These are phyloP conservation scores for Penicillium waksmanii DNA, from an alignment of 495 filamentous ascomycete genomes.

Conservation along the genomic window DNA sequence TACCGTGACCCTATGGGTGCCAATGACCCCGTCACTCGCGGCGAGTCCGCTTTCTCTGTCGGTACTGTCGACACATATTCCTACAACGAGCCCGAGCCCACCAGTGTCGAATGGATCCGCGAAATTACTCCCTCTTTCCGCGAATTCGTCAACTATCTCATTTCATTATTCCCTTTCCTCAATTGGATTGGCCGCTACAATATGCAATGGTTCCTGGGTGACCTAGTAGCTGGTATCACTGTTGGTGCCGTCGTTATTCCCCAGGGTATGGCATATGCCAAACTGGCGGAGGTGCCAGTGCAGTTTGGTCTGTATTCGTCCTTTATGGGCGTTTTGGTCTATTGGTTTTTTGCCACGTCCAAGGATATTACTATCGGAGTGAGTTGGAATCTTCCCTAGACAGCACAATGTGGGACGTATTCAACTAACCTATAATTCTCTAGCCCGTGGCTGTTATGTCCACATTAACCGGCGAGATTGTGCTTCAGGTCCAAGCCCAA, in stretches of 20 bases:
- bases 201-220: slow-evolving; percentile 81
- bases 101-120: slow-evolving; percentile 68
- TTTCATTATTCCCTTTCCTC: slow-evolving; percentile 81
- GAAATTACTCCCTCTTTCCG: slow-evolving; percentile 59
- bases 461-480: slow-evolving; percentile 80
- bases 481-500: slow-evolving; percentile 58
- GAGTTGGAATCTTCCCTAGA: slow-evolving; percentile 40
- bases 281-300: slow-evolving; percentile 73
- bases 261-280: slow-evolving; percentile 96
- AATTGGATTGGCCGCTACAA: slow-evolving; percentile 91
- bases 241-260: slow-evolving; percentile 96
- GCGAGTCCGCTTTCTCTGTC: slow-evolving; percentile 80
- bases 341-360: slow-evolving; percentile 99
- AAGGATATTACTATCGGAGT: slow-evolving; percentile 99
- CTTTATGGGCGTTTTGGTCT: slow-evolving; percentile 94
- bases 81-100: slow-evolving; percentile 85
- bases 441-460: slow-evolving; percentile 97
- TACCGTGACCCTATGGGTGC: slow-evolving; percentile 57
- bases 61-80: slow-evolving; percentile 73
- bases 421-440: slow-evolving; percentile 23
- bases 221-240: slow-evolving; percentile 92
- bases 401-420: background rate
- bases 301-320: slow-evolving; percentile 95
- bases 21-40: slow-evolving; percentile 61
- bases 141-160: slow-evolving; percentile 61